phyloP scores from a whole-genome alignment of 2,329 filamentous ascomycete genomes.

The Neurospora sp. region DNA sequence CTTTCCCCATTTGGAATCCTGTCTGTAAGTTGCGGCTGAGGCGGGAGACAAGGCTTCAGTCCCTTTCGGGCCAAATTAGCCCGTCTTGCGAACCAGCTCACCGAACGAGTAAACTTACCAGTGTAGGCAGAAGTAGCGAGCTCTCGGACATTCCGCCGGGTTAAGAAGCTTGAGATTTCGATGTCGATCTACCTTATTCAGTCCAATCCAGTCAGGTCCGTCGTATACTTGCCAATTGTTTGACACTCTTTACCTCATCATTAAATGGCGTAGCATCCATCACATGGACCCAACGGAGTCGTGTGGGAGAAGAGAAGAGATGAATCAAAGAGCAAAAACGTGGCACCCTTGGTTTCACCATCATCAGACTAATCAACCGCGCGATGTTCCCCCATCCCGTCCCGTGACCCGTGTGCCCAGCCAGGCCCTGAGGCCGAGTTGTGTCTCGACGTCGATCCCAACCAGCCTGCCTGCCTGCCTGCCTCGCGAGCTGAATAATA shows the following conservation, averaged over 20 bases:
- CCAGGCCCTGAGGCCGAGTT: too few species aligned
- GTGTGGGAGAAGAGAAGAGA: neutral
- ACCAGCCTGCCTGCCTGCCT: too few species aligned
- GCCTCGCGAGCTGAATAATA: too few species aligned
- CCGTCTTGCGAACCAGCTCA: neutral
- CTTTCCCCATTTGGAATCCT: neutral
- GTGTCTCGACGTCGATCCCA: too few species aligned
- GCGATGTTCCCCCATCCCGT: neutral
- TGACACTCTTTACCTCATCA: too few species aligned
- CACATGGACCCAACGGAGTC: neutral
- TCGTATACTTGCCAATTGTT: too few species aligned
- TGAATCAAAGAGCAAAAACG: neutral
- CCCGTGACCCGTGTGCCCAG: neutral
- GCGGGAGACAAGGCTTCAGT: neutral
- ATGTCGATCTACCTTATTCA: neutral
- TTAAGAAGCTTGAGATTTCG: neutral
- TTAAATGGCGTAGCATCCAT: too few species aligned
- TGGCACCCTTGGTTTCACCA: neutral
- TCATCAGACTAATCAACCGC: neutral
- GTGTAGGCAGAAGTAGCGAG: neutral
- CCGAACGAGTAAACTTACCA: neutral
- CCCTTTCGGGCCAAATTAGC: neutral
- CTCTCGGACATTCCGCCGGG: neutral
- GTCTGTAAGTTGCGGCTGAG: neutral
- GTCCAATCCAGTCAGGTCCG: neutral